Evolutionary conservation across 768 basidiomycete genomes (phyloP).

Genomic region (Gymnopilus junonius): DNA sequence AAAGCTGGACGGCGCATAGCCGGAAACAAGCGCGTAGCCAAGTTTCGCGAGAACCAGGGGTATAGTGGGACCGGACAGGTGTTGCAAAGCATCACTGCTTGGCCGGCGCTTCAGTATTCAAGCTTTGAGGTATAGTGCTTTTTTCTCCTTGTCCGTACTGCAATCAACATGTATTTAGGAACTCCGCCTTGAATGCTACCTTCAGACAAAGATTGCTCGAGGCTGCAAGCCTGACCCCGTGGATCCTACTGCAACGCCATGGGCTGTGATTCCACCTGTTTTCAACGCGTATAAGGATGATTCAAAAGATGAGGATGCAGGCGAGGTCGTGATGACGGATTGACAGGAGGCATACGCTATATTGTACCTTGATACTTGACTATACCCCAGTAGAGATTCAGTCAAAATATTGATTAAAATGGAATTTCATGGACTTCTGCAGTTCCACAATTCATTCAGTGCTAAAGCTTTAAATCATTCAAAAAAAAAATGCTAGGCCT

Average conservation of each 20-base stretch:
- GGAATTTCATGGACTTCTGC: no score
- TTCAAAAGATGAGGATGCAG: conserved; percentile 10
- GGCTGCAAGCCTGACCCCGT: conserved; percentile 26
- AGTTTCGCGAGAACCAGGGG: background rate
- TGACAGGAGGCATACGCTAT: background rate
- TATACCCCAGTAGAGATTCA: no score
- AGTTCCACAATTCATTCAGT: no score
- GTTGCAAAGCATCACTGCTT: conserved; percentile 34
- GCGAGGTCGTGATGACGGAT: conserved; percentile 11
- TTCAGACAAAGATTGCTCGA: conserved; percentile 28
- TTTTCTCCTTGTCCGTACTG: background rate
- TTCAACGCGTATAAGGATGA: conserved; percentile 26
- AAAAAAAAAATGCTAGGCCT: no score
- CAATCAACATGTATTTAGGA: conserved; percentile 22
- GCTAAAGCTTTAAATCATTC: no score
- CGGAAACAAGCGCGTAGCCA: conserved; percentile 19
- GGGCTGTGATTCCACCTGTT: conserved; percentile 28
- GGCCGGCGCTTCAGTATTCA: conserved; percentile 23
- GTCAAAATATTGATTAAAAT: no score
- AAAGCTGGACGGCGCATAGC: conserved; percentile 17
- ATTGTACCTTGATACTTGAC: no score
- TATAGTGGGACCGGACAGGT: conserved; percentile 12
- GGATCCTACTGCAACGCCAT: conserved; percentile 23
- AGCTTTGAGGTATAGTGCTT: conserved; percentile 32
- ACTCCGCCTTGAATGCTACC: conserved; percentile 35